These are phyloP conservation scores for Phanerodontia chrysosporium DNA, from an alignment of 768 basidiomycete genomes.

Conservation along the genomic window DNA sequence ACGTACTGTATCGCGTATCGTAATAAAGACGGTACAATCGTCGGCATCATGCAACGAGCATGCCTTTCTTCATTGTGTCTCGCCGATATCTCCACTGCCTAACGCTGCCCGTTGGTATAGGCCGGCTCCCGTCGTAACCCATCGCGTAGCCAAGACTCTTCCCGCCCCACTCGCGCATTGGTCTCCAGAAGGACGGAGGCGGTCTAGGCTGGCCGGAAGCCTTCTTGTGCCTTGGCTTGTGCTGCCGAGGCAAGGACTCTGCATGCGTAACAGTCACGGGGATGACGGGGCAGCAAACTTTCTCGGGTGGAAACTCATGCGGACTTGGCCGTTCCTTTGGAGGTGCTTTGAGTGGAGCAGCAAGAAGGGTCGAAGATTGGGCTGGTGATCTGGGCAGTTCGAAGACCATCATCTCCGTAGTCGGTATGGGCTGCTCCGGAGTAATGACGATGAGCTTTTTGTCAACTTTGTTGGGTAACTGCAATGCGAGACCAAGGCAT, in stretches of 20 bases:
- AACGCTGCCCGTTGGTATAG: slow-evolving; percentile 14
- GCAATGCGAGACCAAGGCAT: too few relatives aligned
- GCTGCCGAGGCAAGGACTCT: not conserved
- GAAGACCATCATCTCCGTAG: slow-evolving; percentile 4
- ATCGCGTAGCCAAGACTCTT: slow-evolving; percentile 27
- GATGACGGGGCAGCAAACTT: slow-evolving; percentile 17
- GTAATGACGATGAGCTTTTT: slow-evolving; percentile 1
- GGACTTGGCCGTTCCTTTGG: slow-evolving; percentile 17
- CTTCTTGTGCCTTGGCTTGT: slow-evolving; percentile 10
- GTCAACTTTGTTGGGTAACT: not conserved
- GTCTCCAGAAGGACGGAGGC: slow-evolving; percentile 26
- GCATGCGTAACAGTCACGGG: not conserved
- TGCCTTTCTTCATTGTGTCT: slow-evolving; percentile 21
- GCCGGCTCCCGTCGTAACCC: slow-evolving; percentile 27
- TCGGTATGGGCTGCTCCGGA: not conserved
- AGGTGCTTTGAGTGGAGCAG: not conserved
- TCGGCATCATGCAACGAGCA: not conserved
- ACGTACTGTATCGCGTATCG: too few relatives aligned
- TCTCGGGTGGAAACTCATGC: slow-evolving; percentile 13
- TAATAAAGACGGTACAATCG: too few relatives aligned
- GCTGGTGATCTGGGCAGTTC: not conserved
- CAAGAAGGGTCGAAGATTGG: not conserved
- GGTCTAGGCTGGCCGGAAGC: not conserved
- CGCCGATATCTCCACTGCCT: slow-evolving; percentile 17
- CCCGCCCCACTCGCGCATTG: slow-evolving; percentile 22